Percentiles rank a stretch among this genome's conserved stretches.
phyloP scores from a whole-genome alignment of 345 rosid genomes.

The Aethionema arabicum region DNA sequence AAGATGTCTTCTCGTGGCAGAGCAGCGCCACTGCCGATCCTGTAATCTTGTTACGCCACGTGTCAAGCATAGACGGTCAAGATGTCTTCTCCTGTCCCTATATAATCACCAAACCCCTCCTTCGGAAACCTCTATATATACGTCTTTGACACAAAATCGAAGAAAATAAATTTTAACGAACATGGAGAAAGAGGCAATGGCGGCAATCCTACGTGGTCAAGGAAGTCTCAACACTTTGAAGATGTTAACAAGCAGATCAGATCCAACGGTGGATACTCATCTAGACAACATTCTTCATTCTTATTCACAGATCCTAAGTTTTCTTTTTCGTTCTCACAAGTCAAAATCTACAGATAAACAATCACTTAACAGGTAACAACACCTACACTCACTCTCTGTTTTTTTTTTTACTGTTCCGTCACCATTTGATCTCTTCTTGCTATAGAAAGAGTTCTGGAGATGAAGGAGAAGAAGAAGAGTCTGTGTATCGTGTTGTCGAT shows the following conservation, averaged over 20 bases:
- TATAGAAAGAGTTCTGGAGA: neutral
- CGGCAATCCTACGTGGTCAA: constrained; percentile 26
- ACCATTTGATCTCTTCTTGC: neutral
- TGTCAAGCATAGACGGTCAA: no score
- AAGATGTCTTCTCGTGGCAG: no score
- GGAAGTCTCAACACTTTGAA: constrained; percentile 16
- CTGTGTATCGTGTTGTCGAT: neutral
- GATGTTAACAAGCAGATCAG: neutral
- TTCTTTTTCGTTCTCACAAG: constrained; percentile 2
- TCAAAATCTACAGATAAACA: constrained; percentile 7
- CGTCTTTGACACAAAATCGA: no score
- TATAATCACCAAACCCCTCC: no score
- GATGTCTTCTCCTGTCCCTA: no score
- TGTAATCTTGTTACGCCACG: no score
- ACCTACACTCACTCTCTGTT: neutral
- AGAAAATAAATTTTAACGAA: no score
- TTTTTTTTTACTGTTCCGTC: neutral
- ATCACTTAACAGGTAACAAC: neutral
- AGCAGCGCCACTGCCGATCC: no score
- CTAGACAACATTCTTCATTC: constrained; percentile 25
- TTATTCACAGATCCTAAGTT: constrained; percentile 6
- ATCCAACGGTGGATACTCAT: neutral
- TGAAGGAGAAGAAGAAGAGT: neutral
- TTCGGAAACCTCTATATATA: no score
- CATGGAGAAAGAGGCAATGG: neutral